Evolutionary conservation across 768 basidiomycete species (phyloP).

Genomic region (Boletus subcaerulescens): DNA sequence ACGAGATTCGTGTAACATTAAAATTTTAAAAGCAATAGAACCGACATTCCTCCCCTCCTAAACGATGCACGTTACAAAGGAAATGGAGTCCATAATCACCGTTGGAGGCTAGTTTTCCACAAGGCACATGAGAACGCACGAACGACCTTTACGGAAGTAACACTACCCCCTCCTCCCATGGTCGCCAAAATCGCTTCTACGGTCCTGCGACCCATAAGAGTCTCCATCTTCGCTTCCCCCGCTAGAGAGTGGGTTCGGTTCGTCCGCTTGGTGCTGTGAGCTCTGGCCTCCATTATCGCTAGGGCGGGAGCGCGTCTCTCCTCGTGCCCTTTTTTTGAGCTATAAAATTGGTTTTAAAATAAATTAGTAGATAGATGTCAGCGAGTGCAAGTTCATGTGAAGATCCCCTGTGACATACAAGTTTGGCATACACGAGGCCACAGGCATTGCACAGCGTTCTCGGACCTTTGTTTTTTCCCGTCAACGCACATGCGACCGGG

Average conservation of each 20-base stretch:
- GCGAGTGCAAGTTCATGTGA: slow-evolving; percentile 14
- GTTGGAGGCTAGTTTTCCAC: slow-evolving; percentile 10
- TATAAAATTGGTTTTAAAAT: slow-evolving; percentile 13
- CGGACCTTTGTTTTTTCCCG: slow-evolving; percentile 50
- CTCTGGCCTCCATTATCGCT: slow-evolving; percentile 28
- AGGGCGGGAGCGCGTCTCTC: slow-evolving; percentile 28
- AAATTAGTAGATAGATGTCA: slow-evolving; percentile 17
- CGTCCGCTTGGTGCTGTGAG: slow-evolving; percentile 29
- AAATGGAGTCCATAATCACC: slow-evolving; percentile 21
- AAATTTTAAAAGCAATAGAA: slow-evolving; percentile 6
- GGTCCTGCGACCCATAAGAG: slow-evolving; percentile 35
- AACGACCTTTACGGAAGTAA: slow-evolving; percentile 20
- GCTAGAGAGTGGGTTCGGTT: slow-evolving; percentile 24
- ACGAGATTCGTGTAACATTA: slow-evolving; percentile 11
- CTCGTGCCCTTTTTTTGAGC: slow-evolving; percentile 36
- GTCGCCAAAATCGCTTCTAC: slow-evolving; percentile 34
- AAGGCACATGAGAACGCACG: slow-evolving; percentile 18
- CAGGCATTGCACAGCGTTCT: slow-evolving; percentile 85
- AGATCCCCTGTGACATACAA: slow-evolving; percentile 50
- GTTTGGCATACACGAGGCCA: slow-evolving; percentile 83
- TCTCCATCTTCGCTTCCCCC: slow-evolving; percentile 34
- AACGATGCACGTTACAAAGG: slow-evolving; percentile 9
- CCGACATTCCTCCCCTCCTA: slow-evolving; percentile 1
- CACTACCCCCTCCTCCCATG: slow-evolving; percentile 33
- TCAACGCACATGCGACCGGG: slow-evolving; percentile 25